Percentiles rank a stretch among this genome's conserved stretches.
Evolutionary conservation across 2,329 filamentous ascomycete species (phyloP).

Genomic region (Arthrobotrys conoides): DNA sequence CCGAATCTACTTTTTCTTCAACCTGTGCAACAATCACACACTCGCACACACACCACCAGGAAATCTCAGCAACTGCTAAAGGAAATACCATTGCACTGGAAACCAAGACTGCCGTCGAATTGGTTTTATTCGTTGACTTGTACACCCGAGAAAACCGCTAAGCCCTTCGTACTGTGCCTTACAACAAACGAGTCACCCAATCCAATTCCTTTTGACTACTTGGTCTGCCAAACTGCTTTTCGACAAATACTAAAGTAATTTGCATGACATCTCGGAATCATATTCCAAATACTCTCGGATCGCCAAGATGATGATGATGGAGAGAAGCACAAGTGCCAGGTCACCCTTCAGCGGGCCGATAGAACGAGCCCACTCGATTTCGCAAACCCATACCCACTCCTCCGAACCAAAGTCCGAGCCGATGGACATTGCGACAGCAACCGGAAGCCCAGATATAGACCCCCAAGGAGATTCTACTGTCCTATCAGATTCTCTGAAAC

Average conservation of each 20-base stretch:
- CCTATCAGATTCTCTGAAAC: conserved; percentile 69
- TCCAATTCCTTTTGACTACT: conserved; percentile 5
- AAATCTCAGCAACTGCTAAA: conserved; percentile 10
- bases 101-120: neutral
- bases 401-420: conserved; percentile 51
- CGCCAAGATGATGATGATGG: conserved; percentile 61
- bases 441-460: conserved; percentile 49
- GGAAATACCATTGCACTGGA: neutral
- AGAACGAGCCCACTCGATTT: conserved; percentile 52
- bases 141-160: conserved; percentile 14
- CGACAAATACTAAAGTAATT: conserved; percentile 16
- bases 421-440: conserved; percentile 43
- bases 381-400: conserved; percentile 47
- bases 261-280: conserved; percentile 32
- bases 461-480: conserved; percentile 24
- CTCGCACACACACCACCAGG: conserved; percentile 5
- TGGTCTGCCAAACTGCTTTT: neutral
- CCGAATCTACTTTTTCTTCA: conserved; percentile 17
- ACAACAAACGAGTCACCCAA: conserved; percentile 17
- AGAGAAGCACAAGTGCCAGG: conserved; percentile 60
- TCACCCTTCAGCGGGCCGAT: conserved; percentile 58
- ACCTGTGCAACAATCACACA: conserved; percentile 26
- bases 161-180: conserved; percentile 15
- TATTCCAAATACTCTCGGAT: conserved; percentile 20
- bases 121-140: conserved; percentile 5